Conservation (phyloP, 345 rosid genomes). For the Ailanthus altissimus region DNA sequence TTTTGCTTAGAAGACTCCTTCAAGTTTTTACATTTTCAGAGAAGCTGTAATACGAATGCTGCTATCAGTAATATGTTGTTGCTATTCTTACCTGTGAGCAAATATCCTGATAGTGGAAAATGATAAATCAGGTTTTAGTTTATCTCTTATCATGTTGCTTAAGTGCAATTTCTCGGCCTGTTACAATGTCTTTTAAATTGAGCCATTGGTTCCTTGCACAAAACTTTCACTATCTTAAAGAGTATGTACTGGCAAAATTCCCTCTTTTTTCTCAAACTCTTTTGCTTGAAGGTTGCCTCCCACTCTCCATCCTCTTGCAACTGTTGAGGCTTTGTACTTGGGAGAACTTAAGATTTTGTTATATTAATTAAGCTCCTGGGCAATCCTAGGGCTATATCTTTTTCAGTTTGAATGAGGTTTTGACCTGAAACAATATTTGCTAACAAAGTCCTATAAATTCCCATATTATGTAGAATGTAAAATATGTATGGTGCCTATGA, state of each 20-base stretch:
- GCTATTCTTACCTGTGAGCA: background rate
- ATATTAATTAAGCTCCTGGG: background rate
- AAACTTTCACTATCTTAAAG: background rate
- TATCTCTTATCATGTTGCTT: background rate
- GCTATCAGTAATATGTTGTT: slow-evolving; percentile 14
- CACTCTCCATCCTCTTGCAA: background rate
- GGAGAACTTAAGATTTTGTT: background rate
- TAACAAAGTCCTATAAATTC: background rate
- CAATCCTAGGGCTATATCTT: background rate
- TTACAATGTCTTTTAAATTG: background rate
- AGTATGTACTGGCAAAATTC: background rate
- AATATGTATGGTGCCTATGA: background rate
- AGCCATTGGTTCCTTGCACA: background rate
- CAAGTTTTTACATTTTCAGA: slow-evolving; percentile 12
- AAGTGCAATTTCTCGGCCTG: background rate
- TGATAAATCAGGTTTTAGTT: background rate
- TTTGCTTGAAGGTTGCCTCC: background rate
- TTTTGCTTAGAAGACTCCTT: slow-evolving; percentile 17
- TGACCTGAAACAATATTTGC: background rate
- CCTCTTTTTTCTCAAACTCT: background rate
- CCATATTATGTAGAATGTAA: background rate
- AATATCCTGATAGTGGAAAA: background rate
- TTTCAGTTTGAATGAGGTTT: background rate
- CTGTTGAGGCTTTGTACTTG: background rate
- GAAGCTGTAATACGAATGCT: slow-evolving; percentile 11